Evolutionary conservation across 1,284 basidiomycete species (phyloP), one percentile per base, ranked within the genome.

Genomic region (Apiotrichum domesticum): DNA sequence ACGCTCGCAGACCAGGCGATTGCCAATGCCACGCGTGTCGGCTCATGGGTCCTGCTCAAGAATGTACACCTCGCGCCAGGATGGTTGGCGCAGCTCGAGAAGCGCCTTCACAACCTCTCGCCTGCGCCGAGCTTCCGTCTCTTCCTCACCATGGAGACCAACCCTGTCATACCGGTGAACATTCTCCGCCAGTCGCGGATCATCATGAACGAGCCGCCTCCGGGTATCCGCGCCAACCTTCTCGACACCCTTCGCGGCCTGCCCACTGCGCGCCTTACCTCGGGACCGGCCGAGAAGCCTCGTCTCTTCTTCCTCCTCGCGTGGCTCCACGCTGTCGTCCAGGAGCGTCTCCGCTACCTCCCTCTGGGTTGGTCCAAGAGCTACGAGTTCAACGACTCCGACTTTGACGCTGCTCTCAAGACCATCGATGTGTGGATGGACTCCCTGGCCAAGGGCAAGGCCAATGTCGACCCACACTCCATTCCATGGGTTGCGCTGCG

Each of bases 321-420:
- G 3, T 98, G 93, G 93, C 94, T 97, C 85, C 94, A 98, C 70
- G 92, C 94, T 13, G 84, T 97, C 32, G 86, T 97, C 0, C 93
- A 96, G 77, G 94, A 97, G 75, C 90, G 94, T 63, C 80, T 97
- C 29, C 88, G 94, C 44, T 97, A 96, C 72, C 88, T 87, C 8
- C 94, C 94, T 5, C 80, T 98, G 32, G 93, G 94, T 0, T 98
- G 93, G 91, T 92, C 87, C 71, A 92, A 96, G 78, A 82, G 83
- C 0, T 97, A 97, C 77, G 94, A 97, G 74, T 97, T 97, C 82
- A 97, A 97, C 75, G 92, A 97, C 72, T 95, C 94, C 4, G 94
- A 98, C 71, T 88, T 95, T 82, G 84, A 87, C n/a, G 88, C 93
- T 10, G 92, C 93, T 0, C 87, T 91, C 73, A 83, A 83, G 48